Percentiles rank a stretch among this genome's conserved stretches.
These are phyloP conservation scores for Ogataea trehaloabstinens DNA, from an alignment of 805 yeast species.

Conservation along the genomic window DNA sequence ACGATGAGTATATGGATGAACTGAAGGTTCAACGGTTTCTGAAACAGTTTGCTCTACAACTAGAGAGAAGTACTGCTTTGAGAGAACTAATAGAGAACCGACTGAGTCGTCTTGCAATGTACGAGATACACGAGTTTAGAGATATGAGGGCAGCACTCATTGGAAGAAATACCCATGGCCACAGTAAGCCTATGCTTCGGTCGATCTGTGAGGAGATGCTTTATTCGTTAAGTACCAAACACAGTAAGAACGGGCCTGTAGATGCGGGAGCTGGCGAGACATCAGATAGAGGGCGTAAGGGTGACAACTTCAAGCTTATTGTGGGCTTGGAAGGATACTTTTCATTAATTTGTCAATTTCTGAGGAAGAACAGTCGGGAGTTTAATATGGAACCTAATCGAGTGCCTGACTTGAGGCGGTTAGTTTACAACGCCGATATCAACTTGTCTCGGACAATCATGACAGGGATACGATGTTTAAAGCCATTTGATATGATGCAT, in stretches of 20 bases:
- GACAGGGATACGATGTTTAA: constrained; percentile 5
- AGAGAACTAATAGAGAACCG: constrained; percentile 6
- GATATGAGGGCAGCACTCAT: constrained; percentile 6
- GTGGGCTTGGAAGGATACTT: constrained; percentile 10
- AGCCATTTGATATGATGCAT: constrained; percentile 16
- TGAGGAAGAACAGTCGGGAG: constrained; percentile 5
- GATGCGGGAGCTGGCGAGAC: constrained; percentile 1
- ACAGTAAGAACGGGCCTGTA: not conserved
- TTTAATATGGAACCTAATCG: constrained; percentile 1
- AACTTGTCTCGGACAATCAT: constrained; percentile 2
- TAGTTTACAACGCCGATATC: constrained; percentile 9
- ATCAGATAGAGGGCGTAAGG: not conserved
- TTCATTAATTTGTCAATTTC: constrained; percentile 6
- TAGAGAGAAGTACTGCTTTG: constrained; percentile 2
- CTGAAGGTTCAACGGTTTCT: constrained; percentile 7
- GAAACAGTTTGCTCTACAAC: constrained; percentile 3
- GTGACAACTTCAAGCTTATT: constrained; percentile 7
- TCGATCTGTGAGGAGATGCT: constrained; percentile 5
- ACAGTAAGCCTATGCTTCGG: constrained; percentile 1
- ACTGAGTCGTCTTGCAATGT: not conserved
- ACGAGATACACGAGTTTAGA: not conserved
- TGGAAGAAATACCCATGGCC: constrained; percentile 3
- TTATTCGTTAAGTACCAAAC: constrained; percentile 2
- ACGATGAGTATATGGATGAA: constrained; percentile 9
- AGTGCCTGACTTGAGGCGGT: not conserved